These are phyloP conservation scores for Ophiostoma triangulosporum DNA, from an alignment of 2,329 filamentous ascomycete genomes.

Conservation along the genomic window DNA sequence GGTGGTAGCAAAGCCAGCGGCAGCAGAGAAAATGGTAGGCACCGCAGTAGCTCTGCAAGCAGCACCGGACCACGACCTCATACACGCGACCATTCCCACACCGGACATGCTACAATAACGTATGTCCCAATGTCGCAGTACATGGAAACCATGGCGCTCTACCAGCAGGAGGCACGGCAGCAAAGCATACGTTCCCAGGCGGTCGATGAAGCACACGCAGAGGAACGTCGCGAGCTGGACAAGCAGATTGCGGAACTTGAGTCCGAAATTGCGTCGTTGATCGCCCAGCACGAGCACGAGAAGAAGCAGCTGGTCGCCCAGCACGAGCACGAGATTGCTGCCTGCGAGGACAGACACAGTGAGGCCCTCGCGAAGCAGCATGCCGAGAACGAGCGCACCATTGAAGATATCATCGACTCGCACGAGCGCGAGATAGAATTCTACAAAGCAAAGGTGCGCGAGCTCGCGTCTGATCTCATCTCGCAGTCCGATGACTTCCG, in stretches of 20 bases:
- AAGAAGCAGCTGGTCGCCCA: background rate
- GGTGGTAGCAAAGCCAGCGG: background rate
- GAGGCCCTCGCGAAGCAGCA: background rate
- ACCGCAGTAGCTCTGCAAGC: no score
- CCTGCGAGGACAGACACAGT: background rate
- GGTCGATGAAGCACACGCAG: background rate
- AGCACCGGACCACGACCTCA: no score
- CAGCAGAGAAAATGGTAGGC: background rate
- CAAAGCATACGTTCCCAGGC: background rate
- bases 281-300: background rate
- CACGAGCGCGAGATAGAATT: conserved; percentile 5
- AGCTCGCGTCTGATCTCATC: conserved; percentile 14
- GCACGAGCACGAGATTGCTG: background rate
- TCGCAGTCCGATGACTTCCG: conserved; percentile 17
- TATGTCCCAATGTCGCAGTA: background rate
- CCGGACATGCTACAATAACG: no score
- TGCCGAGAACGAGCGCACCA: conserved; percentile 2
- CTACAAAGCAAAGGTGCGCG: conserved; percentile 10
- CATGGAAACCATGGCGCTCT: background rate
- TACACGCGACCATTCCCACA: no score
- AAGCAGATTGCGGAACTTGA: background rate
- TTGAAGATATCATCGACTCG: conserved; percentile 6
- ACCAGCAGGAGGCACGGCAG: background rate
- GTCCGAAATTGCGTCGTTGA: background rate
- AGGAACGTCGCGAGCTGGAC: background rate